Base-by-base conservation (phyloP, 306 rosid genomes). In the Mucuna pruriens region DNA sequence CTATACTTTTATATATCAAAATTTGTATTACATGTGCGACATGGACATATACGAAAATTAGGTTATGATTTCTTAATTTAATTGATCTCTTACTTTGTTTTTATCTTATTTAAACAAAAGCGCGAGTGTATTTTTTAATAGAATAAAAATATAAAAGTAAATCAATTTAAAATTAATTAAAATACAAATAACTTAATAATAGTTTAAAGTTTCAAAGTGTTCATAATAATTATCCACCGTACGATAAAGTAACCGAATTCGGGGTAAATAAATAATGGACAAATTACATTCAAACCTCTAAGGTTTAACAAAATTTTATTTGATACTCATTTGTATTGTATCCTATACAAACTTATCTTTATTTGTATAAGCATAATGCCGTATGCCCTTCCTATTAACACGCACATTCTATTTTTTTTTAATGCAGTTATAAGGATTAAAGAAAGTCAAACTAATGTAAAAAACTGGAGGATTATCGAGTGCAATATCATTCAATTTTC, bases 231-330 rank as follows among this genome's bases (percentile, higher is more conserved):
- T 34, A 36, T 22, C 22, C 45, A 46, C 17, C 34, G 19, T n/a
- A 12, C 19, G 7, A 49, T 38, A 81, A 63, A 74, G 80, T 52
- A 29, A 46, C 39, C 11, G 25, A 70, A 46, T 64, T 46, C 51
- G 15, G 23, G 12, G 12, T 58, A 58, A 23, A 26, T 58, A 58
- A 58, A 8, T 19, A 51, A 17, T 8, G 16, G 33, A 2, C 31
- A 9, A 55, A 55, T 8, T 55, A 9, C 54, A 16, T 52, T 19
- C 10, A 17, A 25, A 52, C 23, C 23, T 1, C 60, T 17, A 52
- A 52, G 12, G 19, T 52, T 17, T 52, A 19, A 52, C 1, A 6
- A 6, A 19, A 17, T 17, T 17, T 7, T 17, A 51, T 1, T 6
- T 7, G 23, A 17, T 19, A 7, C 1, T 52, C 5, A 38, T 38